phyloP scores from a whole-genome alignment of 352 stramenopile species.

The Pythium rhizo-oryzae region DNA sequence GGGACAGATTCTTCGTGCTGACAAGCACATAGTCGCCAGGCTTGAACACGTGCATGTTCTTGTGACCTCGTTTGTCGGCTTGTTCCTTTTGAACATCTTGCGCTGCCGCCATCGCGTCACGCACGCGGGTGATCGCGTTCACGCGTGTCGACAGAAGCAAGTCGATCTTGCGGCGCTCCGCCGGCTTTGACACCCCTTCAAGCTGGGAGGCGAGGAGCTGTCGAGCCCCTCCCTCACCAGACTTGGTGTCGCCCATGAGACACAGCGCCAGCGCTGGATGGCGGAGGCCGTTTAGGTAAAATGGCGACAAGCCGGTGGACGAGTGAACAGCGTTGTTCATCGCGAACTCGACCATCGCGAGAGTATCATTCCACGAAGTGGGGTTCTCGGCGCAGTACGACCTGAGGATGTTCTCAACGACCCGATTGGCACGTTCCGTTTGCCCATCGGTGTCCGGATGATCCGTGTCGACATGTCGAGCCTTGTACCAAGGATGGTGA shows the following conservation, averaged over 20 bases:
- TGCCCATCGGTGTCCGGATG: constrained; percentile 24
- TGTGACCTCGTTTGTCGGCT: background rate
- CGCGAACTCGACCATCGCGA: constrained; percentile 22
- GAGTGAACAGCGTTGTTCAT: constrained; percentile 22
- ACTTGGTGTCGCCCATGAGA: constrained; percentile 9
- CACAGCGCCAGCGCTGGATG: constrained; percentile 16
- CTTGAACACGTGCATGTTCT: background rate
- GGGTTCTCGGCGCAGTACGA: constrained; percentile 14
- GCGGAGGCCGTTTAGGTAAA: constrained; percentile 22
- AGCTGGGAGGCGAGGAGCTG: constrained; percentile 16
- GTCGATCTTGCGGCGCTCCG: background rate
- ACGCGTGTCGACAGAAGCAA: background rate
- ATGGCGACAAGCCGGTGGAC: constrained; percentile 20
- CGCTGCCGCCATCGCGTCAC: background rate
- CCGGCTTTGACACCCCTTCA: no score
- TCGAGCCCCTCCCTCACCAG: constrained; percentile 17
- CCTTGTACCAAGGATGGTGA: background rate
- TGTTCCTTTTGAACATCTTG: constrained; percentile 3
- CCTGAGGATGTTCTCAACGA: constrained; percentile 20
- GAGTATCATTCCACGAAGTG: background rate
- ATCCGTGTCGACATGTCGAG: constrained; percentile 26
- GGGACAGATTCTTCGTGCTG: background rate
- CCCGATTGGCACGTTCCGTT: constrained; percentile 14
- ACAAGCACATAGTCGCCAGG: background rate
- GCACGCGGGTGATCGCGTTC: background rate